A percentile compares a stretch with the other conserved stretches of the same genome.
Conservation (phyloP, 2,329 filamentous ascomycete genomes). For the Neopestalotiopsis clavispora region DNA sequence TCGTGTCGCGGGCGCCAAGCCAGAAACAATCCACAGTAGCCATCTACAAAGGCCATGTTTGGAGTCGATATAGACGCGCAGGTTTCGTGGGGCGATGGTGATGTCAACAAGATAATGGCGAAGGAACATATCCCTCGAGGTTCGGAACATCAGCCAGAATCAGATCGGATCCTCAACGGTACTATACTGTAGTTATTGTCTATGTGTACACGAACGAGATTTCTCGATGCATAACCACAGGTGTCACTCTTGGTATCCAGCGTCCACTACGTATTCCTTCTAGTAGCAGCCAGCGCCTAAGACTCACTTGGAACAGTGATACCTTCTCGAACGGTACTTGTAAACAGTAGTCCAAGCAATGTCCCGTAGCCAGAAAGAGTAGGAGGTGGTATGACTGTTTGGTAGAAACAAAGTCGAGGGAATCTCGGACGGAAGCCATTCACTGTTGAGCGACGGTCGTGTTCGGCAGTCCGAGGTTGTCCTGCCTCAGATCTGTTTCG, state of each 20-base stretch:
- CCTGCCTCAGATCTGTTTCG: constrained; percentile 14
- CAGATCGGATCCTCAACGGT: too few species aligned
- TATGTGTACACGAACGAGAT: too few species aligned
- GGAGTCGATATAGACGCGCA: not conserved
- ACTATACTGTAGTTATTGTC: too few species aligned
- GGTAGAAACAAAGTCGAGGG: not conserved
- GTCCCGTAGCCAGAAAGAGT: not conserved
- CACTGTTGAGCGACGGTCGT: not conserved
- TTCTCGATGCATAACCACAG: too few species aligned
- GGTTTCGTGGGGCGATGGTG: not conserved
- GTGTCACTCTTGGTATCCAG: too few species aligned
- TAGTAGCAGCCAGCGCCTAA: too few species aligned
- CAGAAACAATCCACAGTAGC: not conserved
- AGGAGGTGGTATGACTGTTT: not conserved
- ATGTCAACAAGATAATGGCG: too few species aligned
- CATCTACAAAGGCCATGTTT: not conserved
- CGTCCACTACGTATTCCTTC: too few species aligned
- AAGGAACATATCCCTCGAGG: not conserved
- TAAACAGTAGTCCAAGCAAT: not conserved
- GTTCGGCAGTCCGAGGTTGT: not conserved
- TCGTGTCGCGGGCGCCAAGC: not conserved
- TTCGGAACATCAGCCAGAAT: not conserved
- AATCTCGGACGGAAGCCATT: not conserved
- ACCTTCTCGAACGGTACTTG: not conserved
- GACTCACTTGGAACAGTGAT: not conserved